Percentiles rank a stretch among this genome's conserved stretches.
phyloP scores from a whole-genome alignment of 164 flowering plant genomes.

The Liquidambar formosana region DNA sequence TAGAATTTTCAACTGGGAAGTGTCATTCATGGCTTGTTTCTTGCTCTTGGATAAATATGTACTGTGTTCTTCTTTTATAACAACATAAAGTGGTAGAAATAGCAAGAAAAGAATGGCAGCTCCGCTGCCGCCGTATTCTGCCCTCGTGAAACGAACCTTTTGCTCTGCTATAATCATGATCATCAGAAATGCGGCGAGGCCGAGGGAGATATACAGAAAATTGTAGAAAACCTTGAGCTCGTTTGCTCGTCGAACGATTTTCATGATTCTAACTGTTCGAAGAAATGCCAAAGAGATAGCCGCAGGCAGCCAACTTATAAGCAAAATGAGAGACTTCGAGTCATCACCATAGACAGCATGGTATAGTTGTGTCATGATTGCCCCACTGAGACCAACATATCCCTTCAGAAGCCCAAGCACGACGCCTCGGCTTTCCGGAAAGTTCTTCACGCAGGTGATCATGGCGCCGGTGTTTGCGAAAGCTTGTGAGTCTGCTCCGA shows the following conservation, averaged over 20 bases:
- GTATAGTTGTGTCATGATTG: too few species aligned
- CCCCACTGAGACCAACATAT: too few species aligned
- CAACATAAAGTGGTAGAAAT: constrained; percentile 30
- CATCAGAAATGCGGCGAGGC: constrained; percentile 31
- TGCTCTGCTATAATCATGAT: constrained; percentile 24
- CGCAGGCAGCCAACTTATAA: too few species aligned
- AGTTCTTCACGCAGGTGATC: too few species aligned
- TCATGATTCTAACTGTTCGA: constrained; percentile 27
- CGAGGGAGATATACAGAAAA: constrained; percentile 27
- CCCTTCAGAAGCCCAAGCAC: too few species aligned
- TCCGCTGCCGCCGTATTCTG: constrained; percentile 24
- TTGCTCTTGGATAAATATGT: constrained; percentile 17
- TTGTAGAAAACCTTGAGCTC: constrained; percentile 36
- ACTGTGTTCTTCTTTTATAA: constrained; percentile 25
- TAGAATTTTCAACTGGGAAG: constrained; percentile 12
- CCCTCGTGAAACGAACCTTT: not conserved
- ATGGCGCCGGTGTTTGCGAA: too few species aligned
- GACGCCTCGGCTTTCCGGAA: too few species aligned
- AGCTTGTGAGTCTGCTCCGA: too few species aligned
- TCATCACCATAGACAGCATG: too few species aligned
- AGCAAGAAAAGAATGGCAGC: constrained; percentile 26
- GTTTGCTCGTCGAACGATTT: constrained; percentile 23
- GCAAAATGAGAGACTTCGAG: too few species aligned
- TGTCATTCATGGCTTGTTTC: not conserved
- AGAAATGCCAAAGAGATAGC: too few species aligned